Base-by-base conservation (phyloP, 306 rosid genomes). In the Fragaria ananassa region DNA sequence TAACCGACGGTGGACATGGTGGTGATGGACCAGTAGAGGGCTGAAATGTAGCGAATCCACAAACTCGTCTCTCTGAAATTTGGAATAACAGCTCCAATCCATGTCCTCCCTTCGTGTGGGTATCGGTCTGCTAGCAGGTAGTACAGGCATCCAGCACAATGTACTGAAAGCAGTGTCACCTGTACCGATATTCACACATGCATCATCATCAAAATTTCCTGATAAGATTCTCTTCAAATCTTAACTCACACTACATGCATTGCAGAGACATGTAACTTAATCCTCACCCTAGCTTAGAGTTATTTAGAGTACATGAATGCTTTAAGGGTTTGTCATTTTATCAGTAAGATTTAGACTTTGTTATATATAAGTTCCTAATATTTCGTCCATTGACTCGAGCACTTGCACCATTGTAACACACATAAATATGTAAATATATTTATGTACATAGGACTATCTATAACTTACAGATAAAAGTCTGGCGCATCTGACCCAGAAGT, bases 1-100 rank as follows among this genome's bases (percentile, higher is more conserved):
- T 95, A 95, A 12, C 98, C 98, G 7, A 95, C 98, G 0, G 98
- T 95, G 39, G 93, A 88, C 97, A 95, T 88, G 70, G 98, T 95
- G 77, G 98, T 95, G 51, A 92, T 77, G 60, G 98, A 92, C 98
- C 98, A 95, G 49, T 95, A 95, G 45, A 95, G 67, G 71, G 98
- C 88, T 29, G 97, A 85, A 70, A 90, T 78, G 80, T 95, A 95
- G 83, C 97, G 86, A 11, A 79, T 64, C 79, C 87, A 47, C 72
- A 89, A 80, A 85, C 92, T 89, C 31, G 89, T 86, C 78, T 95
- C 91, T 82, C 82, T 10, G 73, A 90, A 95, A 74, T 92, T 88
- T 0, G 98, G 96, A 42, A 73, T 75, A 62, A 76, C 80, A 35
- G 90, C n/a, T 74, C 96, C 98, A 47, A 95, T 88, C 98, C 98